Conservation (phyloP, 768 basidiomycete genomes). For the Ephemerocybe angulata region DNA sequence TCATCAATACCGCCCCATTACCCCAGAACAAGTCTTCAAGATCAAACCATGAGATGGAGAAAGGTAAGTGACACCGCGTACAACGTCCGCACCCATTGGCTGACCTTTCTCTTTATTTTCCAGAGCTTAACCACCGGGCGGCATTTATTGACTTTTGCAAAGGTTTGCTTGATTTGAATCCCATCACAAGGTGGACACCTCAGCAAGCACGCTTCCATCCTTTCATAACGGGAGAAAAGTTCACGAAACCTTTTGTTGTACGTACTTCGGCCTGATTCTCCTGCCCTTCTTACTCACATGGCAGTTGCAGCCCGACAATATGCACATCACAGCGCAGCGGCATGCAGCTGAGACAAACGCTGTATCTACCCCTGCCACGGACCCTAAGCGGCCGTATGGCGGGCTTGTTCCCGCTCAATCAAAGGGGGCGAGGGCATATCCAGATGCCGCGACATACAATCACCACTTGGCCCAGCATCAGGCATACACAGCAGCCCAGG, state of each 20-base stretch:
- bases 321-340: constrained; percentile 20
- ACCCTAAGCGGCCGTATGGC: constrained; percentile 88
- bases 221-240: constrained; percentile 98
- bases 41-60: constrained; percentile 81
- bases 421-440: constrained; percentile 80
- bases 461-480: constrained; percentile 95
- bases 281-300: constrained; percentile 8
- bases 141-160: constrained; percentile 98
- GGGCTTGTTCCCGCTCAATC: constrained; percentile 88
- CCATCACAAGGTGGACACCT: constrained; percentile 94
- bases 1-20: constrained; percentile 95
- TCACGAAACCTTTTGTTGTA: constrained; percentile 80
- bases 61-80: constrained; percentile 50
- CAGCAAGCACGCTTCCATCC: constrained; percentile 95
- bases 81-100: constrained; percentile 1
- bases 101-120: constrained; percentile 2
- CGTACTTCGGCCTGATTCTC: constrained; percentile 24
- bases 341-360: constrained; percentile 28
- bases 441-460: constrained; percentile 91
- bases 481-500: constrained; percentile 80
- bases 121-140: constrained; percentile 90
- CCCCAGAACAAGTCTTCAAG: constrained; percentile 75
- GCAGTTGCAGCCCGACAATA: constrained; percentile 49
- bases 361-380: constrained; percentile 33
- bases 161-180: constrained; percentile 91